Conservation (phyloP, 164 flowering plant species). For the grape (Vitis vinifera) region ASM3070453v1 NC_081821.1:1762501-1763000, state of each 20-base stretch:
- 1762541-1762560: neutral
- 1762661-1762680: neutral
- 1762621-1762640: neutral
- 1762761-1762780: neutral
- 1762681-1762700: neutral
- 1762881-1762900: slow-evolving; percentile 15
- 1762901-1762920: slow-evolving; percentile 17
- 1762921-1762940: slow-evolving; percentile 24
- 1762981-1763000: slow-evolving; percentile 26
- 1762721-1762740: too few relatives aligned
- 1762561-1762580: neutral
- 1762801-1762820: slow-evolving; percentile 8
- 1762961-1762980: slow-evolving; percentile 20
- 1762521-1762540: neutral
- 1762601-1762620: neutral
- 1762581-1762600: too few relatives aligned
- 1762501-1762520: slow-evolving; percentile 6
- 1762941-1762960: slow-evolving; percentile 6
- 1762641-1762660: too few relatives aligned
- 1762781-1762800: neutral
- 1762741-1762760: too few relatives aligned
- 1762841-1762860: slow-evolving; percentile 20
- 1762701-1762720: too few relatives aligned
- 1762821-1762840: slow-evolving; percentile 40
- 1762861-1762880: slow-evolving; percentile 27